Percentiles rank a stretch among this genome's conserved stretches.
These are phyloP conservation scores for Quercus cerris DNA, from an alignment of 306 rosid species.

Conservation along the genomic window DNA sequence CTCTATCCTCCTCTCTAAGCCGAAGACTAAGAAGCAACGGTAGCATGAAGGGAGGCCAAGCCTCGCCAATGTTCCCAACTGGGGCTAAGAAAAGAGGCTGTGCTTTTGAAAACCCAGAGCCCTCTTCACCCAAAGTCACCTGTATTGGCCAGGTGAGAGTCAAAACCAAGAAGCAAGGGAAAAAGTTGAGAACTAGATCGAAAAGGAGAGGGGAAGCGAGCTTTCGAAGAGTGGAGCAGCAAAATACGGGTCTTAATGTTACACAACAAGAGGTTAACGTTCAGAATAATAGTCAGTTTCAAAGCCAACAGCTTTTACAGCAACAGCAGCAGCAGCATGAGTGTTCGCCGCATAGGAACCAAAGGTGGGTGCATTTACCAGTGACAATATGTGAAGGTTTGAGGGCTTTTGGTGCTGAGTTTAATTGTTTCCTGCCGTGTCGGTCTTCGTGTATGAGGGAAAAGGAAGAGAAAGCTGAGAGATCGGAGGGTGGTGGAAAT, in stretches of 20 bases:
- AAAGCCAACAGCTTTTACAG: slow-evolving; percentile 34
- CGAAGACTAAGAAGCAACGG: slow-evolving; percentile 70
- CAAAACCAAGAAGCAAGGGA: slow-evolving; percentile 84
- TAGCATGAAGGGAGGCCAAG: slow-evolving; percentile 80
- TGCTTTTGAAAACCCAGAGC: slow-evolving; percentile 84
- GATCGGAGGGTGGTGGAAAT: slow-evolving; percentile 25
- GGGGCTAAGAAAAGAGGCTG: slow-evolving; percentile 60
- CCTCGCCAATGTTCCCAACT: slow-evolving; percentile 91
- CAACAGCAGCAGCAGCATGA: slow-evolving; percentile 38
- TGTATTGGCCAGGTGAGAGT: slow-evolving; percentile 96
- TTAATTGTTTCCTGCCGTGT: slow-evolving; percentile 85
- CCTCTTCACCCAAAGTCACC: slow-evolving; percentile 92
- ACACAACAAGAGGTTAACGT: slow-evolving; percentile 36
- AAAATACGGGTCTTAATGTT: background rate
- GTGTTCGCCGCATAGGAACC: slow-evolving; percentile 58
- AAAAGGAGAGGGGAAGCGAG: slow-evolving; percentile 60
- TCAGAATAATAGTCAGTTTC: slow-evolving; percentile 42
- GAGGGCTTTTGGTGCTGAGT: slow-evolving; percentile 62
- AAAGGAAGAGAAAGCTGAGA: slow-evolving; percentile 33
- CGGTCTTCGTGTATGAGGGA: slow-evolving; percentile 59
- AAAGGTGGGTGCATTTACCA: slow-evolving; percentile 89
- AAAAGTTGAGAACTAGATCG: slow-evolving; percentile 71
- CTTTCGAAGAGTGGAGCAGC: slow-evolving; percentile 51
- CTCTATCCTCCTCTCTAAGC: slow-evolving; percentile 78
- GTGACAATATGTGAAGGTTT: slow-evolving; percentile 85